Percentiles rank a stretch among this genome's conserved stretches.
phyloP scores from a whole-genome alignment of 257 asterid genomes.

The Solanum sejunctum region DNA sequence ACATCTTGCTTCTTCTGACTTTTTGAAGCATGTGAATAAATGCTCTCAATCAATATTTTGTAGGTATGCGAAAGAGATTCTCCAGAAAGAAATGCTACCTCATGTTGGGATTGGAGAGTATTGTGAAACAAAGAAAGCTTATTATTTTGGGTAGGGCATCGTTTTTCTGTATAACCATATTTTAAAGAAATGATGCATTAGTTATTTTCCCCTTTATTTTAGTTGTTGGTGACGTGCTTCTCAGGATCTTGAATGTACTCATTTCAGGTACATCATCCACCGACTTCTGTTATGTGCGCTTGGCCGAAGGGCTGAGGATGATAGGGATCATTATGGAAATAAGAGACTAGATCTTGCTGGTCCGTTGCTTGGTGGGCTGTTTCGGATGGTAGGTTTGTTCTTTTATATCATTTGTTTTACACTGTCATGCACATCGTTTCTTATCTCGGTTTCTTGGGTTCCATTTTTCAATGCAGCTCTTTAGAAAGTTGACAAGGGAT shows the following conservation, averaged over 20 bases:
- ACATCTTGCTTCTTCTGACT: neutral
- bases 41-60: slow-evolving; percentile 3
- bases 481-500: slow-evolving; percentile 93
- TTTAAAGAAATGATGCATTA: neutral
- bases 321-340: slow-evolving; percentile 95
- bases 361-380: slow-evolving; percentile 92
- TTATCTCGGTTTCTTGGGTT: neutral
- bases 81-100: slow-evolving; percentile 97
- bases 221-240: slow-evolving; percentile 1
- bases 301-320: slow-evolving; percentile 94
- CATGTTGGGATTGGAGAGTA: slow-evolving; percentile 92
- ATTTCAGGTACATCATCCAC: slow-evolving; percentile 71
- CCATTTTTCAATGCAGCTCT: slow-evolving; percentile 44
- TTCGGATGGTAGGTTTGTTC: slow-evolving; percentile 63
- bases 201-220: neutral
- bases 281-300: slow-evolving; percentile 87
- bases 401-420: neutral
- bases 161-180: neutral
- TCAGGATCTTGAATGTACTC: neutral
- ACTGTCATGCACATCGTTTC: neutral
- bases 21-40: neutral
- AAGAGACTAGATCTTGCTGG: slow-evolving; percentile 98
- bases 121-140: slow-evolving; percentile 95
- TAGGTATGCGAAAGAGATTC: slow-evolving; percentile 94
- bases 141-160: slow-evolving; percentile 70